Evolutionary conservation across 371 early-diverging fungal species (phyloP).

Genomic region (Mucor indicus): DNA sequence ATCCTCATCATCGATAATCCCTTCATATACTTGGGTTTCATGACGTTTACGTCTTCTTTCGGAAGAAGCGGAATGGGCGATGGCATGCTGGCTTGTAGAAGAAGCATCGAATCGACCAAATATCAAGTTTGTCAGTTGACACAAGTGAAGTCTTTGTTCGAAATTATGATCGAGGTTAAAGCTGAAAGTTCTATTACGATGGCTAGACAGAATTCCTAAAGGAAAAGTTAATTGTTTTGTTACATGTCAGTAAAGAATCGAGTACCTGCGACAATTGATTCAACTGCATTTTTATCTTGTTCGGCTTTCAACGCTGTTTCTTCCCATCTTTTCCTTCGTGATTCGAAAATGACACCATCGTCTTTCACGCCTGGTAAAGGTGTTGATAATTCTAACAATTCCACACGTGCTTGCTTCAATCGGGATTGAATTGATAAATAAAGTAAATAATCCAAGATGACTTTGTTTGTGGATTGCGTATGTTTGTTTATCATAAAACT

Average conservation of each 20-base stretch:
- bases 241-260: not conserved
- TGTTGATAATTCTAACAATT: constrained; percentile 35
- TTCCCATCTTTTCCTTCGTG: constrained; percentile 35
- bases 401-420: constrained; percentile 36
- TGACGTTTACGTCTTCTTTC: constrained; percentile 15
- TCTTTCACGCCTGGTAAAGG: constrained; percentile 25
- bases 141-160: constrained; percentile 58
- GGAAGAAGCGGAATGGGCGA: constrained; percentile 26
- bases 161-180: constrained; percentile 45
- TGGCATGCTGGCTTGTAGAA: constrained; percentile 37
- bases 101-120: constrained; percentile 61
- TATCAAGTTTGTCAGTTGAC: constrained; percentile 58
- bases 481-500: too few species aligned
- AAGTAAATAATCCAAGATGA: constrained; percentile 60
- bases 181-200: constrained; percentile 39
- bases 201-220: constrained; percentile 56
- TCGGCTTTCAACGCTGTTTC: constrained; percentile 46
- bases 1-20: constrained; percentile 13
- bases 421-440: constrained; percentile 62
- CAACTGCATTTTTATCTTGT: constrained; percentile 51
- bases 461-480: constrained; percentile 52
- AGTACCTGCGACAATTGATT: constrained; percentile 46
- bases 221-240: not conserved
- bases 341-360: constrained; percentile 19
- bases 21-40: constrained; percentile 22